phyloP scores from a whole-genome alignment of 192 early-diverging fungal genomes.

The Linderina pennispora region DNA sequence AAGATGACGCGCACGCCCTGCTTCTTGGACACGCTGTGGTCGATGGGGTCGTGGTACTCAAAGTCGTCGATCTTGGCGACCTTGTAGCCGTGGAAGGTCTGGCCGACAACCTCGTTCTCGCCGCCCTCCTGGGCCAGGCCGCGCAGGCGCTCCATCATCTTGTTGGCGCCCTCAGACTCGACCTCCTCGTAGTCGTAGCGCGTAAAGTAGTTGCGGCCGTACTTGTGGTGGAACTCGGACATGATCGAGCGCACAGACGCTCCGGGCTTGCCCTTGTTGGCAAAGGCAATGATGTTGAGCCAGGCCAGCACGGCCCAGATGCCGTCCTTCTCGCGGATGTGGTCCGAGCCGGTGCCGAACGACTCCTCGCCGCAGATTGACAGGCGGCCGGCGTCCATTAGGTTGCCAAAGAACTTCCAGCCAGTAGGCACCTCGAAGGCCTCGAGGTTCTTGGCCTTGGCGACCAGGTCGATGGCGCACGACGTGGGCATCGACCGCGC shows the following conservation, averaged over 20 bases:
- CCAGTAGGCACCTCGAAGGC: slow-evolving; percentile 90
- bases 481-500: slow-evolving; percentile 97
- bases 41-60: slow-evolving; percentile 91
- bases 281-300: slow-evolving; percentile 88
- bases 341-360: slow-evolving; percentile 97
- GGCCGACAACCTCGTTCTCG: slow-evolving; percentile 50
- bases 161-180: slow-evolving; percentile 62
- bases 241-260: slow-evolving; percentile 74
- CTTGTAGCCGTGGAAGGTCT: slow-evolving; percentile 49
- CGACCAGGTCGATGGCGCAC: slow-evolving; percentile 84
- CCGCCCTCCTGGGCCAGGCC: slow-evolving; percentile 39
- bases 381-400: slow-evolving; percentile 92
- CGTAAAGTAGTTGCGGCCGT: slow-evolving; percentile 95
- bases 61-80: slow-evolving; percentile 78
- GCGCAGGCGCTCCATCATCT: slow-evolving; percentile 75
- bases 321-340: slow-evolving; percentile 99
- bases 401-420: slow-evolving; percentile 98
- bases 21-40: slow-evolving; percentile 73
- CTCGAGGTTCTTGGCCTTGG: slow-evolving; percentile 68
- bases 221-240: slow-evolving; percentile 68
- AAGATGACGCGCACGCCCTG: slow-evolving; percentile 91
- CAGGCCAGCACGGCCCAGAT: slow-evolving; percentile 97
- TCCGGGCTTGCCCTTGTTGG: slow-evolving; percentile 51
- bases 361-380: slow-evolving; percentile 98
- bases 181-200: slow-evolving; percentile 99